Percentiles rank a stretch among this genome's conserved stretches.
Evolutionary conservation across 306 rosid species (phyloP).

Genomic region (Argentina anserina): DNA sequence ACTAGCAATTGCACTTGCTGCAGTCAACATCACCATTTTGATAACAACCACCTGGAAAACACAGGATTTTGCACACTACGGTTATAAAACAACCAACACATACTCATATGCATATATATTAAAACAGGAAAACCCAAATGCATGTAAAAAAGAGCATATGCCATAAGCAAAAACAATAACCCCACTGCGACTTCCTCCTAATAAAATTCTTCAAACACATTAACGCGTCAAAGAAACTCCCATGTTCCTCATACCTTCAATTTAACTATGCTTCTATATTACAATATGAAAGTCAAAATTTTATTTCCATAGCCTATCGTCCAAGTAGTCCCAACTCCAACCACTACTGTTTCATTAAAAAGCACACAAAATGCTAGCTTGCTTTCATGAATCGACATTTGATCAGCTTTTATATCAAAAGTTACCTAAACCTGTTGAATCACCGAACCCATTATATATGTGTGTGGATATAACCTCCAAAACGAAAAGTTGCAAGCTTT

Average conservation of each 20-base stretch:
- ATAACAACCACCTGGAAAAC: slow-evolving; percentile 8
- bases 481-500: not conserved
- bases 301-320: no score
- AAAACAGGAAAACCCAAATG: not conserved
- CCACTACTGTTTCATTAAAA: not conserved
- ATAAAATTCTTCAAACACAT: no score
- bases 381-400: not conserved
- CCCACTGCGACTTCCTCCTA: not conserved
- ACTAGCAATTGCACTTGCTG: slow-evolving; percentile 33
- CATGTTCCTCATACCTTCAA: no score
- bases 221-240: no score
- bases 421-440: not conserved
- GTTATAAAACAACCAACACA: not conserved
- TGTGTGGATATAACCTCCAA: not conserved
- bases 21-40: slow-evolving; percentile 29
- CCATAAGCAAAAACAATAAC: not conserved
- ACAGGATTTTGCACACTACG: not conserved
- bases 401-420: not conserved
- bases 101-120: not conserved
- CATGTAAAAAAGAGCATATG: not conserved
- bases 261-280: not conserved
- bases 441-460: not conserved
- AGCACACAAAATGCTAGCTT: not conserved
- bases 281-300: not conserved
- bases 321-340: not conserved